Evolutionary conservation across 2,329 filamentous ascomycete species (phyloP), one percentile per base, ranked within the genome.

Genomic region (Arthrobotrys iridis): DNA sequence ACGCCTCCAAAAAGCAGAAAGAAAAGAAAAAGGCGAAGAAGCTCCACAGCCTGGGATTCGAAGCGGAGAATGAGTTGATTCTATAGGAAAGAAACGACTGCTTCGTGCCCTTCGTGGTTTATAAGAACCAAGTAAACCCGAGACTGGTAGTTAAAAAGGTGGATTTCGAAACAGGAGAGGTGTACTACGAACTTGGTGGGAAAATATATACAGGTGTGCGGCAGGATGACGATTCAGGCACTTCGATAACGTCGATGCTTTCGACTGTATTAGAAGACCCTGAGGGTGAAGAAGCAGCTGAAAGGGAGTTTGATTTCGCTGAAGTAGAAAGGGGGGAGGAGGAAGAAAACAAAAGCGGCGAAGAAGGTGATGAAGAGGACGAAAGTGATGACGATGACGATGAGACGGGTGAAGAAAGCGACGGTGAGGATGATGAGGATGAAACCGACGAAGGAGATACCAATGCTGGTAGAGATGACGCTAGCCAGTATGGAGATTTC

Each of bases 31-130:
- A 89, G 80, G 81, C 90, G 76, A 88, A 87, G 84, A 91, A 91
- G 83, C 84, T 96, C 73, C 87, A 89, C 15, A 88, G 87, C 41
- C 85, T 95, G 50, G 94, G 94, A 0, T 97, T 97, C 80, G 93
- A 97, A 83, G 91, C 91, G 26, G 93, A 97, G 84, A 91, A 90
- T 78, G 79, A 80, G 64, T 76, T 79, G 52, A 73, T 75, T 64
- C 46, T 75, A 59, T 75, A 75, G 71, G 13, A 64, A 35, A 20
- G 63, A 64, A 41, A 57, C 63, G 57, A 68, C 57, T 15, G 35
- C 33, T 43, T 50, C 28, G 6, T 48, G 58, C 71, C 71, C 46
- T 59, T 58, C 3, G 71, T 33, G 63, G 57, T 68, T 41, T 75
- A 58, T 33, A 50, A 41, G 26, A 74, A 66, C 43, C 43, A 52